Base-by-base conservation (phyloP, 1,139 yeast genomes). In the Kurtzmaniella quercitrusa region DNA sequence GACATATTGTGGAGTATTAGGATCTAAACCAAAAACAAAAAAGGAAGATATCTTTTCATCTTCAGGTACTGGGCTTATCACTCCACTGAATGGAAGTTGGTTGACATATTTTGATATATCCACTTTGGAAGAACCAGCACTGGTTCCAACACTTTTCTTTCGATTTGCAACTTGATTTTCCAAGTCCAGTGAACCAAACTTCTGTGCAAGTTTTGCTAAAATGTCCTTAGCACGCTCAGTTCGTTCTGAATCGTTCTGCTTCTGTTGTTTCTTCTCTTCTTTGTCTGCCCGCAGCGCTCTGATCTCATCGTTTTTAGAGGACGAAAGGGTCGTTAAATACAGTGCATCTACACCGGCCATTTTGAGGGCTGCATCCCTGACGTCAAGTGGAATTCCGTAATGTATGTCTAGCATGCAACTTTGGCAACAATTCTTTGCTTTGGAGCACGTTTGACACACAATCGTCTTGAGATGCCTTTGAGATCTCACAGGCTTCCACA, bases 361-460 rank as follows among this genome's bases (percentile, higher is more conserved):
- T 54, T 82, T 81, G 54, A 89, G 63, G 1, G 96, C 88, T 2
- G 91, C 81, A 53, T 91, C 97, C 47, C 97, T 66, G 7, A 89
- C 68, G 16, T 84, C 81, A 15, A 88, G 60, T 0, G 96, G 91
- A 20, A 93, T 77, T 5, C 89, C 86, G 65, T 82, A 87, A 20
- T 83, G 78, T 40, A 88, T 68, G 63, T 93, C 98, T 36, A 86
- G 63, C 79, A 88, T 76, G 59, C 98, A 93, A 18, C 82, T 66
- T 59, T 93, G 98, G 56, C 98, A 93, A 50, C 95, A 85, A 62
- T 87, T 84, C 49, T 84, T 76, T 39, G 84, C 78, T 36, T 80
- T 68, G 1, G 97, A 83, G 63, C 98, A 93, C 0, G 91, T 81
- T 33, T 67, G 59, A 61, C 98, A 89, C 18, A 88, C 77, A 4